Evolutionary conservation across 306 rosid species (phyloP), one percentile per base, ranked within the genome.

Genomic region (Malus orientalis): DNA sequence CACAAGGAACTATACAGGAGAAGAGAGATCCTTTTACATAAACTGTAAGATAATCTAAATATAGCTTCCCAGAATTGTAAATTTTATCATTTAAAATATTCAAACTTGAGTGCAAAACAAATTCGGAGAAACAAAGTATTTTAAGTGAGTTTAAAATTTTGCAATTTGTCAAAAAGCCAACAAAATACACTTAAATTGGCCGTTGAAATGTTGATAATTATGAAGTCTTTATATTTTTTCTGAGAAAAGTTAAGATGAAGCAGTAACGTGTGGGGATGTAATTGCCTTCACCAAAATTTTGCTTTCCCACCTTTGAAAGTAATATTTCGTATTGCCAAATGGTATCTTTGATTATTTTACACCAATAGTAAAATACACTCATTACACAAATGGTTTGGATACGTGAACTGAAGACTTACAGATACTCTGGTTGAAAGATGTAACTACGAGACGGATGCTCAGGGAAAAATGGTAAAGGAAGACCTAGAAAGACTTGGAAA

Each of bases 181-280:
- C 58, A 80, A 51, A 69, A 38, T 38, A 38, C 42, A 38, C 42
- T 57, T 12, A 71, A 76, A 22, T 42, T 73, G 65, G 58, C 6
- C 44, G 20, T 49, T 59, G 67, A 72, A 72, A 77, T 51, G 67
- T 57, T 65, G 62, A 11, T 22, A 47, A 42, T 38, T 38, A 38
- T 38, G 54, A 38, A 25, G 40, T 51, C 68, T 70, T n/a, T 3
- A 12, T 3, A 47, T 33, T 38, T n/a, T 81, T 20, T 58, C n/a
- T 54, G 9, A 19, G 29, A 6, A 38, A 29, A 61, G 2, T 19
- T 66, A 58, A 22, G 71, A 62, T 69, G 13, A 70, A 61, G 38
- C 23, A 27, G 11, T 38, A 55, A 61, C 63, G 73, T 73, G 79
- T 78, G 69, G 82, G 82, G 79, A 51, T 71, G 81, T 58, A 62